Evolutionary conservation across 768 basidiomycete genomes (phyloP).

Genomic region (Cantharellus anzutake): DNA sequence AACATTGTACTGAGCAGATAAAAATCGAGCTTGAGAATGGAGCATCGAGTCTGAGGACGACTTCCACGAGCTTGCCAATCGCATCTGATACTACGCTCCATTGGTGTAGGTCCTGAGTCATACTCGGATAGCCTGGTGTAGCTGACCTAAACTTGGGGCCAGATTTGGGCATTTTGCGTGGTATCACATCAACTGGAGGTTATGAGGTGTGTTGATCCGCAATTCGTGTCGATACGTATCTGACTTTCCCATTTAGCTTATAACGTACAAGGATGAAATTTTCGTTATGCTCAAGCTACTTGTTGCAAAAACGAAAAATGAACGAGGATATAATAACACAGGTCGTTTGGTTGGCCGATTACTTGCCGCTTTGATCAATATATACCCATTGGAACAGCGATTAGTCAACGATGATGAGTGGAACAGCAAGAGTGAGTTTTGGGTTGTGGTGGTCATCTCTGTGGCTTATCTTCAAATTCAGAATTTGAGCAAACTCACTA

Average conservation of each 20-base stretch:
- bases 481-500: constrained; percentile 46
- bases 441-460: neutral
- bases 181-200: constrained; percentile 62
- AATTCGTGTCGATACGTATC: neutral
- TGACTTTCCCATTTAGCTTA: constrained; percentile 26
- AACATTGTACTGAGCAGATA: constrained; percentile 57
- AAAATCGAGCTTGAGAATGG: constrained; percentile 76
- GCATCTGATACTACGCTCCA: constrained; percentile 81
- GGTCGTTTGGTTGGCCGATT: constrained; percentile 61
- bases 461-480: constrained; percentile 17
- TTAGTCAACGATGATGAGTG: constrained; percentile 74
- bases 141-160: neutral
- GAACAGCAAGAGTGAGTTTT: constrained; percentile 44
- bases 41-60: constrained; percentile 70
- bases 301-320: constrained; percentile 64
- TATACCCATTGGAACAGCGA: constrained; percentile 59
- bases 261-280: constrained; percentile 48
- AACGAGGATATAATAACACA: constrained; percentile 70
- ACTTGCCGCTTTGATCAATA: constrained; percentile 50
- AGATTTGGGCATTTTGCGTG: constrained; percentile 72
- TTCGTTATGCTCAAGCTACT: constrained; percentile 43
- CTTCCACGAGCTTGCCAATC: constrained; percentile 49
- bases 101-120: constrained; percentile 47
- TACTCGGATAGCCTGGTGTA: neutral
- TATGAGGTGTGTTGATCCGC: constrained; percentile 27